Evolutionary conservation across 2,329 filamentous ascomycete genomes (phyloP).

Genomic region (Ilyonectria mors-panacis): DNA sequence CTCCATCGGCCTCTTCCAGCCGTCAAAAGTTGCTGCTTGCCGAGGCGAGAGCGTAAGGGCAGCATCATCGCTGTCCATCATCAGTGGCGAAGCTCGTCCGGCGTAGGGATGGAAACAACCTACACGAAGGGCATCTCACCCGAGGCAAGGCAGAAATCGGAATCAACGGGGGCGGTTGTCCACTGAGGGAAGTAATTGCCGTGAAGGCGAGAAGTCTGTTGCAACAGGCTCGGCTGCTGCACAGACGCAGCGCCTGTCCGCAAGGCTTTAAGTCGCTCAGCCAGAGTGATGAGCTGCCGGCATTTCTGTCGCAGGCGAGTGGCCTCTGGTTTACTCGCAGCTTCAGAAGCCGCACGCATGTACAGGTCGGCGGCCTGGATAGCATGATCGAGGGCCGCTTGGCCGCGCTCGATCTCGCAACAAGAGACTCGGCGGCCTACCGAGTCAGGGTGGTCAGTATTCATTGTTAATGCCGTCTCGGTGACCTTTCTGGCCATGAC

Average conservation of each 20-base stretch:
- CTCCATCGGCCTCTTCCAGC: slow-evolving; percentile 85
- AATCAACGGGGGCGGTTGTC: slow-evolving; percentile 72
- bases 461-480: not conserved
- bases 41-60: slow-evolving; percentile 80
- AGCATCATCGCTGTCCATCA: slow-evolving; percentile 72
- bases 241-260: slow-evolving; percentile 25
- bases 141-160: slow-evolving; percentile 72
- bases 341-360: slow-evolving; percentile 80
- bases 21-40: slow-evolving; percentile 83
- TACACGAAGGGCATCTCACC: slow-evolving; percentile 75
- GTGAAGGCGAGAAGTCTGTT: slow-evolving; percentile 84
- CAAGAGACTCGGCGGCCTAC: slow-evolving; percentile 58
- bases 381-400: slow-evolving; percentile 79
- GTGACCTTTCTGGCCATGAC: not conserved
- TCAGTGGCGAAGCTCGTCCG: not conserved
- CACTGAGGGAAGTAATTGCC: slow-evolving; percentile 89
- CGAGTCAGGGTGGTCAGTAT: not conserved
- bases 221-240: slow-evolving; percentile 66
- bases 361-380: slow-evolving; percentile 86
- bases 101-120: slow-evolving; percentile 45
- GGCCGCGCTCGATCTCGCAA: slow-evolving; percentile 52
- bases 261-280: slow-evolving; percentile 80
- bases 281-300: slow-evolving; percentile 77
- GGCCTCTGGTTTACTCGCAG: slow-evolving; percentile 74
- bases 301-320: slow-evolving; percentile 77